phyloP scores from a whole-genome alignment of 768 basidiomycete species.

The Scleroderma citrinum region DNA sequence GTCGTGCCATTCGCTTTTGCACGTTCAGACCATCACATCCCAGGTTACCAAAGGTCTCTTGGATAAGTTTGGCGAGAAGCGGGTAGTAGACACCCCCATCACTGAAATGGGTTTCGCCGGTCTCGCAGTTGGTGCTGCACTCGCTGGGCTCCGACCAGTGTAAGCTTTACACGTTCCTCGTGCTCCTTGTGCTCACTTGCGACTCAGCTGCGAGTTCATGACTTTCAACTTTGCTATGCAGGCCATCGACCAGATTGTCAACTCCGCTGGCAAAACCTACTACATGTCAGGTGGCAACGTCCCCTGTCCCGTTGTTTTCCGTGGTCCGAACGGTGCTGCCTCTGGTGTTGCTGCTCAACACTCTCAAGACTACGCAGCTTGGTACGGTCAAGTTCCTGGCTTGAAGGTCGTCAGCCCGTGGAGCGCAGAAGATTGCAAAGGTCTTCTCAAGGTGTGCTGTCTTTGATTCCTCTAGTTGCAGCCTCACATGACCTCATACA shows the following conservation, averaged over 20 bases:
- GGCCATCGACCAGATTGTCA: conserved; percentile 99
- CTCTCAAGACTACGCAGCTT: conserved; percentile 95
- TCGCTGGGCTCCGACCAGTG: conserved; percentile 93
- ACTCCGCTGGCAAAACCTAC: conserved; percentile 99
- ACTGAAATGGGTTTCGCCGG: conserved; percentile 99
- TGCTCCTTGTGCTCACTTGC: conserved; percentile 8
- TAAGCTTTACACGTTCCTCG: conserved; percentile 29
- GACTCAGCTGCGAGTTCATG: conserved; percentile 93
- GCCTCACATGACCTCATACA: conserved; percentile 23
- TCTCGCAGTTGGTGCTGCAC: conserved; percentile 89
- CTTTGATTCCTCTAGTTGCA: neutral
- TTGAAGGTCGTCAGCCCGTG: conserved; percentile 97
- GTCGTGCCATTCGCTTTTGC: neutral
- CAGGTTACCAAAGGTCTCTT: conserved; percentile 97
- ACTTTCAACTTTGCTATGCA: conserved; percentile 99
- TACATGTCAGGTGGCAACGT: conserved; percentile 99
- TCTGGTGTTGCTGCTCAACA: conserved; percentile 96
- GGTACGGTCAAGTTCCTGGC: conserved; percentile 91
- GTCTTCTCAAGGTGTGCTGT: conserved; percentile 78
- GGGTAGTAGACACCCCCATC: conserved; percentile 95
- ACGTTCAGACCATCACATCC: conserved; percentile 7
- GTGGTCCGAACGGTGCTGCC: conserved; percentile 98
- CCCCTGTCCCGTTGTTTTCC: conserved; percentile 97
- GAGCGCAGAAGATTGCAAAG: conserved; percentile 99
- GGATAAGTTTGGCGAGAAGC: conserved; percentile 98